Evolutionary conservation across 306 rosid genomes (phyloP).

Genomic region (Fagus sylvatica): DNA sequence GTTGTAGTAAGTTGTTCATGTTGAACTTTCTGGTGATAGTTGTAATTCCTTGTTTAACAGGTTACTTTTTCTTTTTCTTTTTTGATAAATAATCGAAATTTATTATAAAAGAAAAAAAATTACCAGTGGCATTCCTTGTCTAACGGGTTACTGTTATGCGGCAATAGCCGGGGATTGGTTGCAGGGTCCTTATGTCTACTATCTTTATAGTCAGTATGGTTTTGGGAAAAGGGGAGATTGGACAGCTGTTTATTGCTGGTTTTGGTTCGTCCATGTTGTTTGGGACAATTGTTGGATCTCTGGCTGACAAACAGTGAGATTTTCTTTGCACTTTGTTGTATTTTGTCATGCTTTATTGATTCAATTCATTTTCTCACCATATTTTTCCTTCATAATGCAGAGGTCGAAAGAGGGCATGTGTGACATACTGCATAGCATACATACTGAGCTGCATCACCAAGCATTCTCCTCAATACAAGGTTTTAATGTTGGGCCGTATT

Average conservation of each 20-base stretch:
- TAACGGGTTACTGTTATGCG: constrained; percentile 37
- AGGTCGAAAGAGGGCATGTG: constrained; percentile 98
- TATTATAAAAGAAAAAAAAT: too few relatives aligned
- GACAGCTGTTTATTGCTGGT: constrained; percentile 98
- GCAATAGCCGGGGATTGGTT: constrained; percentile 97
- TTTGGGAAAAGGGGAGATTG: constrained; percentile 85
- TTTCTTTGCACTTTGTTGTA: neutral
- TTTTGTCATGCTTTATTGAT: constrained; percentile 8
- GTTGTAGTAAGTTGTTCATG: neutral
- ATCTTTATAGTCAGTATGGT: constrained; percentile 88
- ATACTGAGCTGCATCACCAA: constrained; percentile 92
- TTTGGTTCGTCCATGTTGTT: constrained; percentile 97
- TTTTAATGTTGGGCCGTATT: constrained; percentile 91
- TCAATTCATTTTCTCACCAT: constrained; percentile 6
- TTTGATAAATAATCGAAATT: too few relatives aligned
- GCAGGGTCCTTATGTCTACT: constrained; percentile 99
- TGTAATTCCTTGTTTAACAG: too few relatives aligned
- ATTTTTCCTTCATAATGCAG: constrained; percentile 46
- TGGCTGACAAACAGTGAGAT: constrained; percentile 97
- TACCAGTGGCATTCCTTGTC: too few relatives aligned
- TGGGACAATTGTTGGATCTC: constrained; percentile 95
- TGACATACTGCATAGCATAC: constrained; percentile 92
- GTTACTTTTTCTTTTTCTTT: too few relatives aligned
- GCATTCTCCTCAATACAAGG: constrained; percentile 86
- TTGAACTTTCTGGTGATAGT: constrained; percentile 18